Evolutionary conservation across 352 stramenopile species (phyloP), one percentile per base, ranked within the genome.

Genomic region (Phytophthora pini): DNA sequence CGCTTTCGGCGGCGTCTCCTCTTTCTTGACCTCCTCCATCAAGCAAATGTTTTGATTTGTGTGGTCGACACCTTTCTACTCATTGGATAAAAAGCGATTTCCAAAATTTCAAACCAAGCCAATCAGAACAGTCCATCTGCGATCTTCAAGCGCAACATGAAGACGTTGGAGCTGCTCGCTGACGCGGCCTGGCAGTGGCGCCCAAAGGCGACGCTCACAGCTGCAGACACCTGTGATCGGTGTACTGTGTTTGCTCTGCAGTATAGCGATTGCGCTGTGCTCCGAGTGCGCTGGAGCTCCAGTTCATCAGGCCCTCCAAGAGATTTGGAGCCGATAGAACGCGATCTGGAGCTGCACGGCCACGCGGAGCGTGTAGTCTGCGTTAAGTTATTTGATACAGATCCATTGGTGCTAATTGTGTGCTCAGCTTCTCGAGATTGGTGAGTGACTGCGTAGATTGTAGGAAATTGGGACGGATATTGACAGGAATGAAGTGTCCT

Each of bases 401-500:
- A 58, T 4, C 45, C 69, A 0, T 69, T 67, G 0, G 4, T 20
- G 7, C 29, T 89, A n/a, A 58, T 68, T 13, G 24, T 93, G 2
- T 84, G 74, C 47, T 91, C 83, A 2, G 83, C 76, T 1, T 94
- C 86, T 5, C 84, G 74, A 55, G 86, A 94, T 57, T 76, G 81
- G 85, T 93, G 38, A 17, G 54, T 56, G 29, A 32, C 40, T 36
- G 32, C 4, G 9, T 38, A 29, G 26, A 32, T 22, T 7, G 17
- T 6, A 20, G 3, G 17, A 22, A 34, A 17, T 47, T 59, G 29
- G 3, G 10, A 5, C 4, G 29, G 29, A 29, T 52, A 12, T 20
- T 39, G n/a, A 44, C 24, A 6, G 6, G 40, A 9, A 12, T 53
- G 26, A 29, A 94, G 86, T 52, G 77, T 90, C 2, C 46, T 94